phyloP scores from a whole-genome alignment of 1,284 basidiomycete species.

The Phylloboletellus chloephorus region DNA sequence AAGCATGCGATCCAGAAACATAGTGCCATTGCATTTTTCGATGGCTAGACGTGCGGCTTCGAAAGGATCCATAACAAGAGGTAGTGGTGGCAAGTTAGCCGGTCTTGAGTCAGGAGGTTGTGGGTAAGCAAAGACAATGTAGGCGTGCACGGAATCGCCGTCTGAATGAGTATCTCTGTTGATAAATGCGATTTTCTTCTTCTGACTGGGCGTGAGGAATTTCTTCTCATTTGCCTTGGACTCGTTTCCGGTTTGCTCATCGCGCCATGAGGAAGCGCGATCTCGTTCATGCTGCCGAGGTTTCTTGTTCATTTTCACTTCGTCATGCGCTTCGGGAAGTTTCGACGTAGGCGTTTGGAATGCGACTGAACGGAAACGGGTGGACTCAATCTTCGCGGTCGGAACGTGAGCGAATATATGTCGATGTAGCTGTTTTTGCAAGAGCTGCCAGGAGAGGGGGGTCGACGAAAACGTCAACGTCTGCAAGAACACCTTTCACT shows the following conservation, averaged over 20 bases:
- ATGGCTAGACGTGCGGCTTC: constrained; percentile 65
- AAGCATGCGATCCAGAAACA: constrained; percentile 72
- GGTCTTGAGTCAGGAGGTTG: constrained; percentile 39
- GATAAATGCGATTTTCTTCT: constrained; percentile 93
- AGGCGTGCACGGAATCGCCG: constrained; percentile 73
- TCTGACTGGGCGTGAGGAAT: constrained; percentile 79
- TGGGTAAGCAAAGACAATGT: constrained; percentile 80
- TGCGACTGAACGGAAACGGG: constrained; percentile 86
- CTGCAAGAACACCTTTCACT: constrained; percentile 13
- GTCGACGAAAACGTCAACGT: constrained; percentile 2
- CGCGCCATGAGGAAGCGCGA: constrained; percentile 67
- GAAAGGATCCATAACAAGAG: constrained; percentile 59
- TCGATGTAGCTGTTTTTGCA: constrained; percentile 62
- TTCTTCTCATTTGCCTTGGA: constrained; percentile 50
- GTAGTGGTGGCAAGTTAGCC: constrained; percentile 53
- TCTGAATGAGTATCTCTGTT: constrained; percentile 80
- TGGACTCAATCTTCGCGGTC: constrained; percentile 76
- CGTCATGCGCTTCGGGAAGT: constrained; percentile 42
- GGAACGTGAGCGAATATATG: constrained; percentile 70
- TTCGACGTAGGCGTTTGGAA: constrained; percentile 76
- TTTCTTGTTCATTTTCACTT: constrained; percentile 31
- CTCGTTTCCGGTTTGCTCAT: constrained; percentile 41
- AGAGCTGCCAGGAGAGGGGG: constrained; percentile 36
- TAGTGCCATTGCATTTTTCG: constrained; percentile 61
- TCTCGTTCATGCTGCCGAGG: constrained; percentile 50